These are phyloP conservation scores for Capronia americana DNA, from an alignment of 2,329 filamentous ascomycete genomes.

Conservation along the genomic window DNA sequence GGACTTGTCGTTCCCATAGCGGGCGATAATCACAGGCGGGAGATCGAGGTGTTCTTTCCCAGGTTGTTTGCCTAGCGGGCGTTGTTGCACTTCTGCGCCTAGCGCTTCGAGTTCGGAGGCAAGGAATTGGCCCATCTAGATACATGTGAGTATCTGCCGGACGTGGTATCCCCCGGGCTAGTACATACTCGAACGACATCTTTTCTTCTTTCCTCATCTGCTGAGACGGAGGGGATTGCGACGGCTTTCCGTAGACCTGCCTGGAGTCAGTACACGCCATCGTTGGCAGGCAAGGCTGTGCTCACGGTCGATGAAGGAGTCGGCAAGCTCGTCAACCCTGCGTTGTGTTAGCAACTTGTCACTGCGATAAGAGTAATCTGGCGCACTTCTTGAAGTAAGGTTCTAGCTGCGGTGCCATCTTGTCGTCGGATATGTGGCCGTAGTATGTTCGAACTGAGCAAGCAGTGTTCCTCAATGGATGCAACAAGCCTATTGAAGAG, in stretches of 20 bases:
- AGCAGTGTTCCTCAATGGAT: constrained; percentile 7
- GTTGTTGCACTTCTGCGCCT: constrained; percentile 85
- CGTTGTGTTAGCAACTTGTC: constrained; percentile 17
- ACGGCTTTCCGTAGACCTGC: constrained; percentile 80
- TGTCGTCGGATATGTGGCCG: constrained; percentile 57
- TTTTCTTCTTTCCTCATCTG: constrained; percentile 83
- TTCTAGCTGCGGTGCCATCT: constrained; percentile 90
- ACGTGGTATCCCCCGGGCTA: not conserved
- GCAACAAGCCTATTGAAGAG: constrained; percentile 1
- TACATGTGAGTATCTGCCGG: not conserved
- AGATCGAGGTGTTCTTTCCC: constrained; percentile 89
- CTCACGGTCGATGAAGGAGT: constrained; percentile 81
- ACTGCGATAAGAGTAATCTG: not conserved
- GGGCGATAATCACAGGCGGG: constrained; percentile 87
- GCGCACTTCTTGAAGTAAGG: constrained; percentile 81
- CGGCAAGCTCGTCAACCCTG: constrained; percentile 75
- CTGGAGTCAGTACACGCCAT: constrained; percentile 23
- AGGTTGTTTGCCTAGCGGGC: constrained; percentile 88
- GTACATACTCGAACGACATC: constrained; percentile 78
- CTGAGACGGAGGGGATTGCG: constrained; percentile 93
- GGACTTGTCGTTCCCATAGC: constrained; percentile 88
- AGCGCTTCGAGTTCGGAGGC: constrained; percentile 80
- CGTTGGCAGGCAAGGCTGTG: constrained; percentile 8
- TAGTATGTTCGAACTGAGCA: constrained; percentile 48
- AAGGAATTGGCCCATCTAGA: constrained; percentile 87